These are phyloP conservation scores for Beta macrorhiza DNA, from an alignment of 179 eudicot genomes.

Conservation along the genomic window DNA sequence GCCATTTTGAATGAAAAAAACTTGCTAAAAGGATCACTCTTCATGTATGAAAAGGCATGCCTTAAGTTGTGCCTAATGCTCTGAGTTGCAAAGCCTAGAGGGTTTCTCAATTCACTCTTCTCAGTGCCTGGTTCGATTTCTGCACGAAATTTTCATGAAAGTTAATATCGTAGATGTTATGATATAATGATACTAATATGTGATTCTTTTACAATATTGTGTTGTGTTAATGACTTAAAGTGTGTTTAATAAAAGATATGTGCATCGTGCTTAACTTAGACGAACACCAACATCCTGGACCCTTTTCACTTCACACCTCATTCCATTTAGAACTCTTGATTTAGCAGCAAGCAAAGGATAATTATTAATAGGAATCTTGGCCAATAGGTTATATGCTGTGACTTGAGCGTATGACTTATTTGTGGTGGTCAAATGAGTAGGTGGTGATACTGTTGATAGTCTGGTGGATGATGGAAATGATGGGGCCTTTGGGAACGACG, in stretches of 20 bases:
- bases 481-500: no score
- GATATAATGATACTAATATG: not conserved
- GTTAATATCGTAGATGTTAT: not conserved
- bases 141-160: not conserved
- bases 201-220: not conserved
- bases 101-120: no score
- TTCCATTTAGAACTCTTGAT: not conserved
- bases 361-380: not conserved
- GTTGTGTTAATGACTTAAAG: not conserved
- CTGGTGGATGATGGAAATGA: no score
- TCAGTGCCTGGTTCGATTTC: not conserved
- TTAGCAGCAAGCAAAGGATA: not conserved
- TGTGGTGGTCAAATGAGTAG: no score
- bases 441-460: no score
- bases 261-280: not conserved
- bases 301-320: not conserved
- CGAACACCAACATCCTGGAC: not conserved
- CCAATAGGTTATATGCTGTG: not conserved
- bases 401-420: not conserved
- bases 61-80: not conserved
- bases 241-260: not conserved
- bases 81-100: not conserved
- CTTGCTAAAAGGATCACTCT: not conserved
- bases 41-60: not conserved
- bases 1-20: not conserved